Percentiles rank a stretch among this genome's conserved stretches.
Evolutionary conservation across 2,329 filamentous ascomycete genomes (phyloP).

Genomic region (Leptosphaerulina australis): DNA sequence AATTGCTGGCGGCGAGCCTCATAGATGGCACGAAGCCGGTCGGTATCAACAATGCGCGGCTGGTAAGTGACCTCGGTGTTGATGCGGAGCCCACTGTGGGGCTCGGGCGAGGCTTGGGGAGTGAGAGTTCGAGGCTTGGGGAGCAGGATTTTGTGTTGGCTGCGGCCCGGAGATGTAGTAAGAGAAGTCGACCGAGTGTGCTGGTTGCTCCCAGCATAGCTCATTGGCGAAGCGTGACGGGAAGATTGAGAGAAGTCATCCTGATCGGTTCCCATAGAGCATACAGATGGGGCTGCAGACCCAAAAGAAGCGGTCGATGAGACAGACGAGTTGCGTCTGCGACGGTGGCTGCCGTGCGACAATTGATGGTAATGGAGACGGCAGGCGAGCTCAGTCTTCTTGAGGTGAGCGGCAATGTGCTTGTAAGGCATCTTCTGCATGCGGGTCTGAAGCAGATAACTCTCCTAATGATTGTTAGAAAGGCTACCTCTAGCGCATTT

Average conservation of each 20-base stretch:
- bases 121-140: constrained; percentile 65
- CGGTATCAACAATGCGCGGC: constrained; percentile 64
- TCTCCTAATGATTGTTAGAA: constrained; percentile 64
- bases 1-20: constrained; percentile 71
- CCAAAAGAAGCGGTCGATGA: constrained; percentile 59
- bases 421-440: constrained; percentile 91
- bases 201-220: constrained; percentile 51
- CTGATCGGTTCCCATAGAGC: constrained; percentile 44
- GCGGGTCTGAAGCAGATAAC: constrained; percentile 81
- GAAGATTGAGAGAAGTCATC: constrained; percentile 47
- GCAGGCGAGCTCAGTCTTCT: constrained; percentile 87
- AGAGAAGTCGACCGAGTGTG: constrained; percentile 37
- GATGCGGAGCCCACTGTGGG: constrained; percentile 50
- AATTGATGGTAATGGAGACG: constrained; percentile 87
- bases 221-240: constrained; percentile 51
- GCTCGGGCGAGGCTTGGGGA: constrained; percentile 48
- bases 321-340: constrained; percentile 75
- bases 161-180: constrained; percentile 61
- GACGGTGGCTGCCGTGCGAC: constrained; percentile 79
- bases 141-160: constrained; percentile 60
- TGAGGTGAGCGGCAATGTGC: constrained; percentile 82
- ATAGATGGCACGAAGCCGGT: constrained; percentile 73
- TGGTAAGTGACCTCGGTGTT: constrained; percentile 53
- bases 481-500: background rate
- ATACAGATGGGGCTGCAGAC: constrained; percentile 48